Evolutionary conservation across 176 grass and related monocot species (phyloP).

Genomic region (Ensete ventricosum): DNA sequence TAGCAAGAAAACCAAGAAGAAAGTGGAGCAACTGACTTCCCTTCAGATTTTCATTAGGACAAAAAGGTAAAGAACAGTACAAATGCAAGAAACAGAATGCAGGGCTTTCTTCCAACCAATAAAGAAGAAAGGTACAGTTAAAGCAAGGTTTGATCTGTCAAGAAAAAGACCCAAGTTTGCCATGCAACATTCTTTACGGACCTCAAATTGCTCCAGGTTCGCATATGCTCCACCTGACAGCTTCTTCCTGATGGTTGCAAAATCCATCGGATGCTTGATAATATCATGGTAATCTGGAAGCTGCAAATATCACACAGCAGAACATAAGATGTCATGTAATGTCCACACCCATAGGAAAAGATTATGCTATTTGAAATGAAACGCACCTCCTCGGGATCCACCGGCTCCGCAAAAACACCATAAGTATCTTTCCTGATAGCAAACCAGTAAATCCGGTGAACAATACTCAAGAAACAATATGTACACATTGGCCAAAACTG

Average conservation of each 20-base stretch:
- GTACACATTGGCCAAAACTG: not conserved
- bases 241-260: slow-evolving; percentile 71
- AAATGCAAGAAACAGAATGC: no score
- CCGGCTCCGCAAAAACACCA: slow-evolving; percentile 77
- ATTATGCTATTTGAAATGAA: slow-evolving; percentile 11
- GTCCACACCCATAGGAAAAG: not conserved
- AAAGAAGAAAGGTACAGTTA: not conserved
- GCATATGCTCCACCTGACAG: slow-evolving; percentile 51
- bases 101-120: not conserved
- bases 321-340: slow-evolving; percentile 19
- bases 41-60: not conserved
- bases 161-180: not conserved
- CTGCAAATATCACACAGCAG: slow-evolving; percentile 22
- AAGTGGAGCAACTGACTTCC: no score
- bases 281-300: slow-evolving; percentile 95
- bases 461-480: not conserved
- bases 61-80: not conserved
- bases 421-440: slow-evolving; percentile 87
- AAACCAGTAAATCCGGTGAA: slow-evolving; percentile 24
- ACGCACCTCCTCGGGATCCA: slow-evolving; percentile 77
- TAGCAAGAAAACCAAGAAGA: not conserved
- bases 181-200: slow-evolving; percentile 14
- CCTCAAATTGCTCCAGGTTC: slow-evolving; percentile 92
- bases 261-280: slow-evolving; percentile 94
- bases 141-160: slow-evolving; percentile 7